Conservation (phyloP, 2,329 filamentous ascomycete genomes). For the Calonectria ilicicola region DNA sequence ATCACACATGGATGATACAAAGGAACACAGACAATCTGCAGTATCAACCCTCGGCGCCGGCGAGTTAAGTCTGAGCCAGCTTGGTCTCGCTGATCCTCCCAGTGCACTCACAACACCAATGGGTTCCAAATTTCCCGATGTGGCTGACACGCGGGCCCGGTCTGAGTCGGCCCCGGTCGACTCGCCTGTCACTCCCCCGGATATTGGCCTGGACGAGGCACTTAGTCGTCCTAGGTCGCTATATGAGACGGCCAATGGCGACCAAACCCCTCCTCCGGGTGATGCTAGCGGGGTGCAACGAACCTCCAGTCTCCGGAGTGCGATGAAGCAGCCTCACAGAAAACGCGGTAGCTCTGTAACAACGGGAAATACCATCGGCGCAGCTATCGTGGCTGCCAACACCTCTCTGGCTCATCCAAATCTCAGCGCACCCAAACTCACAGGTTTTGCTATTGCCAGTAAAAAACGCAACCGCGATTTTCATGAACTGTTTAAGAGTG, state of each 20-base stretch:
- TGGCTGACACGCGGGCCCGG: slow-evolving; percentile 59
- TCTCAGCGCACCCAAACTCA: slow-evolving; percentile 78
- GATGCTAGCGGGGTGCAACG: slow-evolving; percentile 71
- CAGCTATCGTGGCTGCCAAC: slow-evolving; percentile 78
- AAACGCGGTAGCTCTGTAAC: slow-evolving; percentile 87
- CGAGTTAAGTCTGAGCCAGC: slow-evolving; percentile 87
- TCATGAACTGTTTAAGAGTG: slow-evolving; percentile 92
- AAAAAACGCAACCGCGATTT: slow-evolving; percentile 98
- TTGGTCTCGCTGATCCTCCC: slow-evolving; percentile 79
- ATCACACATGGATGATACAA: slow-evolving; percentile 44
- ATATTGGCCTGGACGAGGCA: slow-evolving; percentile 49
- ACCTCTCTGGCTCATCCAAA: slow-evolving; percentile 75
- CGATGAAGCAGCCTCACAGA: slow-evolving; percentile 67
- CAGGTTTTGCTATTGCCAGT: slow-evolving; percentile 95
- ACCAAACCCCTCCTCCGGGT: slow-evolving; percentile 76
- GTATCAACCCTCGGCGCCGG: slow-evolving; percentile 91
- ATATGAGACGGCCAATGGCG: slow-evolving; percentile 62
- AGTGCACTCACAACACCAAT: slow-evolving; percentile 67
- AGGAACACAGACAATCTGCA: slow-evolving; percentile 76
- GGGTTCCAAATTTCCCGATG: slow-evolving; percentile 65
- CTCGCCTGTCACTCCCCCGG: slow-evolving; percentile 41
- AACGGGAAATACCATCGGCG: slow-evolving; percentile 74
- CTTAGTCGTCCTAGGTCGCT: slow-evolving; percentile 61
- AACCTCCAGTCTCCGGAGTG: slow-evolving; percentile 76
- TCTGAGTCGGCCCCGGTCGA: slow-evolving; percentile 72